Evolutionary conservation across 352 stramenopile species (phyloP).

Genomic region (Globisporangium camurandrum): DNA sequence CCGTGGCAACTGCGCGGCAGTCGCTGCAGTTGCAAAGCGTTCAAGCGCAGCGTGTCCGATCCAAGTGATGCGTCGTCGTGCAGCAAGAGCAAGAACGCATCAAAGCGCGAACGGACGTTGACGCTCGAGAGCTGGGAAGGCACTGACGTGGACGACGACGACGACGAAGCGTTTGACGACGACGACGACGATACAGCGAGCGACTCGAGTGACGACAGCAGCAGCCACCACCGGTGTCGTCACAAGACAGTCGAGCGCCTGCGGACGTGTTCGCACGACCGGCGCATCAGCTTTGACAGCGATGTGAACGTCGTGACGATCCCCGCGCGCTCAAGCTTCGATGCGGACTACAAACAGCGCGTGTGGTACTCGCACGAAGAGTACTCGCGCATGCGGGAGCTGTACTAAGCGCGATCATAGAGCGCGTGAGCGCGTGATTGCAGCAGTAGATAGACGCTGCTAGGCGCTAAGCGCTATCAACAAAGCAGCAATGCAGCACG

Average conservation of each 20-base stretch:
- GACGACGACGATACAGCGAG: no score
- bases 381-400: conserved; percentile 41
- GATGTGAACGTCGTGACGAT: conserved; percentile 72
- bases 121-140: conserved; percentile 56
- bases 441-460: no score
- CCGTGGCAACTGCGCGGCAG: no score
- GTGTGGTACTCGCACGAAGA: conserved; percentile 76
- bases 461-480: no score
- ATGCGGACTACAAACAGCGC: conserved; percentile 67
- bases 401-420: conserved; percentile 13
- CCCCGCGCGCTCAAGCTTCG: conserved; percentile 56
- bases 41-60: conserved; percentile 3
- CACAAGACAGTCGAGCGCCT: conserved; percentile 30
- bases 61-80: conserved; percentile 9
- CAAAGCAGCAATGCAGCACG: no score
- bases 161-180: conserved; percentile 42
- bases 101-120: conserved; percentile 37
- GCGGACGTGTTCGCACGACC: conserved; percentile 59
- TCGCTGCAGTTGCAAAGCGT: no score
- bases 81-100: conserved; percentile 23
- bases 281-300: conserved; percentile 71
- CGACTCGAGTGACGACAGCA: conserved; percentile 31
- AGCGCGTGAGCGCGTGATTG: no score
- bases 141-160: conserved; percentile 38
- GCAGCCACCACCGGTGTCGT: conserved; percentile 1